Base-by-base conservation (phyloP, 2,329 filamentous ascomycete genomes). In the Pestalotiopsis sp. region DNA sequence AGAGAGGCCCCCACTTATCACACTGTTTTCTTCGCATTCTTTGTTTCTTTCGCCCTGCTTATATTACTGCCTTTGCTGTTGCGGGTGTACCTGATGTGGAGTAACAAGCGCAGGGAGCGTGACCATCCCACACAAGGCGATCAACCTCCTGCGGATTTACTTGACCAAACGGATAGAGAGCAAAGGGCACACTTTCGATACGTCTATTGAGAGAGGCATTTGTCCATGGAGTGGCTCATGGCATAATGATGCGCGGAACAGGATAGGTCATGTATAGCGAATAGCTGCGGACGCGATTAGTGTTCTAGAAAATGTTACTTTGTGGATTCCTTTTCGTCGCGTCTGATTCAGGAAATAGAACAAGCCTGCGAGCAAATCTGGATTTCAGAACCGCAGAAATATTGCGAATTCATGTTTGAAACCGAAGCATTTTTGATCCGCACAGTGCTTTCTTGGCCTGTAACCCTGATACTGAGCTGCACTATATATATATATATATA, bases 1-100 rank as follows among this genome's bases (percentile, higher is more conserved):
- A 45, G 12, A 45, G 14, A 45, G 7, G 40, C 40, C 27, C 14
- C 40, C 11, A 45, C 40, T 17, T 45, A 45, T 17, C 40, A 17
- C 40, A 45, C 40, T 11, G 40, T 45, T 45, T 45, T 45, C 40
- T 45, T 45, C 14, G 40, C 14, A 76, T 79, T 66, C 75, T 76
- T 76, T n/a, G 25, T 7, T 27, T 27, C 56, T 58, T 27, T 27
- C 56, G 40, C 40, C 5, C 27, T 27, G 27, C 27, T 27, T 27
- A 27, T 27, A 27, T 4, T 27, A 27, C 27, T 27, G 27, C 27
- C 27, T 27, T 4, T 27, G 27, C 27, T 27, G 27, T 27, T 27
- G 27, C 40, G 40, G 40, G 40, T 45, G 40, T 45, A 45, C 40
- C 40, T 45, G 9, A 45, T 45, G 40, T 14, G 40, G 40, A 45